Percentiles rank a stretch among this genome's conserved stretches.
Conservation (phyloP, 2,329 filamentous ascomycete species). For the Scedosporium boydii region DNA sequence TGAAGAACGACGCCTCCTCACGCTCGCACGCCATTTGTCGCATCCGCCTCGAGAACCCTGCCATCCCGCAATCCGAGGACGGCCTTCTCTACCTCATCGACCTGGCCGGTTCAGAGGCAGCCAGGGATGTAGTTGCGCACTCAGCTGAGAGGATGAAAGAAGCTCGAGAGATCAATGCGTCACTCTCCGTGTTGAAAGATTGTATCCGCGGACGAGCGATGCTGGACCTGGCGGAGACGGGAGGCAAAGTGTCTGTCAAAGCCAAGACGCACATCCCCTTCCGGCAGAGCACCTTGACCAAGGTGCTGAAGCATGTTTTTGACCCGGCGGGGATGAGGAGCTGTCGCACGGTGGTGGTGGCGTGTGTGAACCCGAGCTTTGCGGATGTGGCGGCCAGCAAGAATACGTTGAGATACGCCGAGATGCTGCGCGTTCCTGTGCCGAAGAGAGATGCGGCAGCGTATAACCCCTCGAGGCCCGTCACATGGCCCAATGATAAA, state of each 20-base stretch:
- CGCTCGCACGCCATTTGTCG: conserved; percentile 40
- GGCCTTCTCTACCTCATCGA: conserved; percentile 37
- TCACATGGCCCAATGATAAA: neutral
- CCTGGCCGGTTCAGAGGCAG: conserved; percentile 38
- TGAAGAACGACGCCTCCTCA: conserved; percentile 37
- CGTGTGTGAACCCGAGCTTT: conserved; percentile 37
- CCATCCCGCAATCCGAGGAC: conserved; percentile 18
- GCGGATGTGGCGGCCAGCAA: conserved; percentile 32
- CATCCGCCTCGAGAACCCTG: conserved; percentile 25
- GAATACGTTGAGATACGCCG: conserved; percentile 39
- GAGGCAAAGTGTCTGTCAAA: no score
- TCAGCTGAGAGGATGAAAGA: conserved; percentile 34
- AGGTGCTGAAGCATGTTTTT: conserved; percentile 39
- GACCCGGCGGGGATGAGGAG: conserved; percentile 26
- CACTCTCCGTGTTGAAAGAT: conserved; percentile 40
- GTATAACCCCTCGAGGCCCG: conserved; percentile 19
- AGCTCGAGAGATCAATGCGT: conserved; percentile 36
- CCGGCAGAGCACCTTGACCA: conserved; percentile 35
- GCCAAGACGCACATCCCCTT: conserved; percentile 29
- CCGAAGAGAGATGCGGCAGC: conserved; percentile 16
- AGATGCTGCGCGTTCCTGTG: conserved; percentile 31
- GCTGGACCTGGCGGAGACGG: neutral
- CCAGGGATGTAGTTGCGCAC: conserved; percentile 30
- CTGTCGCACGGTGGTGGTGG: conserved; percentile 34
- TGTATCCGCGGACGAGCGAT: conserved; percentile 30